A percentile compares a stretch with the other conserved stretches of the same genome.
Evolutionary conservation across 768 basidiomycete genomes (phyloP).

Genomic region (Boletus sensibilis): DNA sequence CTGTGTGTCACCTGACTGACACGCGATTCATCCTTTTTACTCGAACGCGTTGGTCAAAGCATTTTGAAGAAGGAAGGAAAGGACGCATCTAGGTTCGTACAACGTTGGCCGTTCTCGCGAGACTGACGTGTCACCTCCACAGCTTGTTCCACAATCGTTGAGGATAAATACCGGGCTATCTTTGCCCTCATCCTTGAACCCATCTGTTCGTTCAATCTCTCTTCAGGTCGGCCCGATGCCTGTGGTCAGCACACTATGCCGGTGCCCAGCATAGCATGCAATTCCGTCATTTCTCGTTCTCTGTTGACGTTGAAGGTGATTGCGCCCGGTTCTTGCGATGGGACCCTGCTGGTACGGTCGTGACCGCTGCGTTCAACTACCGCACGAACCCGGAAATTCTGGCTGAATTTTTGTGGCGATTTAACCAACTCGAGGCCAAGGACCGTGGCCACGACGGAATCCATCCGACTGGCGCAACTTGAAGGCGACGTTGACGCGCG

Average conservation of each 20-base stretch:
- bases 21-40: too few relatives aligned
- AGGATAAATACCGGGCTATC: not conserved
- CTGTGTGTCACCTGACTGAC: too few relatives aligned
- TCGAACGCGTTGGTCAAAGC: too few relatives aligned
- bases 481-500: not conserved
- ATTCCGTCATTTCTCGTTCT: conserved; percentile 34
- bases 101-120: not conserved
- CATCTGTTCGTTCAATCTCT: too few relatives aligned
- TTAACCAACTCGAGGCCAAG: too few relatives aligned
- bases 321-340: conserved; percentile 34
- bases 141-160: not conserved
- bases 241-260: conserved; percentile 27
- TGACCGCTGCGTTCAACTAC: not conserved
- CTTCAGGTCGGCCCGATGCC: too few relatives aligned
- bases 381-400: too few relatives aligned
- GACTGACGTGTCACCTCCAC: not conserved
- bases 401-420: too few relatives aligned
- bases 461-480: not conserved
- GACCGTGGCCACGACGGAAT: not conserved
- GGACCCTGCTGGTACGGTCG: conserved; percentile 25
- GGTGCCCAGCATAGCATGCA: conserved; percentile 26
- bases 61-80: too few relatives aligned
- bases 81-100: not conserved
- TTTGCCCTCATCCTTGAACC: too few relatives aligned
- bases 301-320: conserved; percentile 25